Conservation (phyloP, 768 basidiomycete species). For the Exidia glandulosa region DNA sequence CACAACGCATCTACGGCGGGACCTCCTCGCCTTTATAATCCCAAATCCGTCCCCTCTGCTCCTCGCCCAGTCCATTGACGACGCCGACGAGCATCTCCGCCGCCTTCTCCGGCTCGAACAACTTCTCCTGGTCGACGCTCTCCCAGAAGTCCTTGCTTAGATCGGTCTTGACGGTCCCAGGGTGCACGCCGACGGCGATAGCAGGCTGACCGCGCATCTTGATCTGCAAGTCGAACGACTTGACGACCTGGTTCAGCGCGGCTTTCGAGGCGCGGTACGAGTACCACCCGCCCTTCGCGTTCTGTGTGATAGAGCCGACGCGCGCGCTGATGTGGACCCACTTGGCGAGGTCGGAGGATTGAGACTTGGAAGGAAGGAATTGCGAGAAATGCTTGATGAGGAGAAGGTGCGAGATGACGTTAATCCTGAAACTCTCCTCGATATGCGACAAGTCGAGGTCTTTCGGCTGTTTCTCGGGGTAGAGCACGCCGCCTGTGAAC, state of each 20-base stretch:
- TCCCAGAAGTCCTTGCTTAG: constrained; percentile 45
- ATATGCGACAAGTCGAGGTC: constrained; percentile 35
- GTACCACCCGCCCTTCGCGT: constrained; percentile 49
- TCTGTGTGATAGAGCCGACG: constrained; percentile 49
- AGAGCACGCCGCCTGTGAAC: constrained; percentile 42
- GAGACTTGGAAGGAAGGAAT: constrained; percentile 34
- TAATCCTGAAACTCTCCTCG: constrained; percentile 39
- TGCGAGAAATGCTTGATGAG: constrained; percentile 51
- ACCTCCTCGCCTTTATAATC: constrained; percentile 46
- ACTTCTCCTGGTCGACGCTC: constrained; percentile 23
- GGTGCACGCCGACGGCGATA: constrained; percentile 46
- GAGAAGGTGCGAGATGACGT: constrained; percentile 49
- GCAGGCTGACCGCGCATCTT: constrained; percentile 34
- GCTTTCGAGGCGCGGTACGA: constrained; percentile 53
- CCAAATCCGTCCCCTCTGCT: constrained; percentile 43
- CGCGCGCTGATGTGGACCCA: constrained; percentile 54
- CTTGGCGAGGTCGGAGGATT: constrained; percentile 27
- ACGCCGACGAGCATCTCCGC: constrained; percentile 36
- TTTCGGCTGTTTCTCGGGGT: constrained; percentile 42
- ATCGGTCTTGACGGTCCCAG: constrained; percentile 50
- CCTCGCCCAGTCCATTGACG: constrained; percentile 27
- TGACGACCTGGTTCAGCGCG: constrained; percentile 51
- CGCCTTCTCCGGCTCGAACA: constrained; percentile 42
- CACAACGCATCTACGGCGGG: no score
- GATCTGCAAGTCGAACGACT: constrained; percentile 47